phyloP scores from a whole-genome alignment of 2,329 filamentous ascomycete genomes.

The Raffaelea ambrosiae region DNA sequence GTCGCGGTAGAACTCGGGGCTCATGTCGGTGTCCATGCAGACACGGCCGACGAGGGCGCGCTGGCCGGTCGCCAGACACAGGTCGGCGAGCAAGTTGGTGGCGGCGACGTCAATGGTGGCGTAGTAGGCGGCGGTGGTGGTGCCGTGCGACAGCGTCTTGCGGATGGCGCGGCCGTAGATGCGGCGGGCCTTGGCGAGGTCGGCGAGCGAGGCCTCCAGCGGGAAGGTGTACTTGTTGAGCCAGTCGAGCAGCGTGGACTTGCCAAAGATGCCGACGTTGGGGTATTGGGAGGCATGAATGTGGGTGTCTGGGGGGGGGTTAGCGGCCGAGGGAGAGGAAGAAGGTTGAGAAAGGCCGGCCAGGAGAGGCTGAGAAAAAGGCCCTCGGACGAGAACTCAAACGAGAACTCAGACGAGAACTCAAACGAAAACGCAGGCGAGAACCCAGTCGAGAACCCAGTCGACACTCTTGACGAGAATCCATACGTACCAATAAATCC shows the following conservation, averaged over 20 bases:
- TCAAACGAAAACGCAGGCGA: too few species aligned
- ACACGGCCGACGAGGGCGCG: conserved; percentile 84
- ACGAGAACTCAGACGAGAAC: too few species aligned
- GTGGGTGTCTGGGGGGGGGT: conserved; percentile 63
- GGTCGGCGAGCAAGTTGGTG: conserved; percentile 83
- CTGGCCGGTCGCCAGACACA: conserved; percentile 74
- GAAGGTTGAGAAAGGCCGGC: neutral
- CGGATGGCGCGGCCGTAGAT: conserved; percentile 74
- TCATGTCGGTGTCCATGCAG: conserved; percentile 76
- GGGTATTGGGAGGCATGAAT: conserved; percentile 93
- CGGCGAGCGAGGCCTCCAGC: conserved; percentile 67
- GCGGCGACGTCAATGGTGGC: conserved; percentile 79
- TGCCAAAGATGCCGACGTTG: conserved; percentile 89
- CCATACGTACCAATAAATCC: conserved; percentile 69
- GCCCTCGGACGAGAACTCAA: too few species aligned
- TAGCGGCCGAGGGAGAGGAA: neutral
- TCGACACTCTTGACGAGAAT: too few species aligned
- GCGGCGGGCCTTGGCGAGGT: conserved; percentile 51
- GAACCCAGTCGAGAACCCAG: too few species aligned
- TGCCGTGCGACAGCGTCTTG: conserved; percentile 79
- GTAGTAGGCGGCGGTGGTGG: conserved; percentile 91
- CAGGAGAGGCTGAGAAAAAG: conserved; percentile 13
- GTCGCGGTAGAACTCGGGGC: conserved; percentile 75
- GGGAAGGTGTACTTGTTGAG: conserved; percentile 92
- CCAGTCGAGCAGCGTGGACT: conserved; percentile 88